phyloP scores from a whole-genome alignment of 495 filamentous ascomycete genomes.

The Penicillium arizonense region DNA sequence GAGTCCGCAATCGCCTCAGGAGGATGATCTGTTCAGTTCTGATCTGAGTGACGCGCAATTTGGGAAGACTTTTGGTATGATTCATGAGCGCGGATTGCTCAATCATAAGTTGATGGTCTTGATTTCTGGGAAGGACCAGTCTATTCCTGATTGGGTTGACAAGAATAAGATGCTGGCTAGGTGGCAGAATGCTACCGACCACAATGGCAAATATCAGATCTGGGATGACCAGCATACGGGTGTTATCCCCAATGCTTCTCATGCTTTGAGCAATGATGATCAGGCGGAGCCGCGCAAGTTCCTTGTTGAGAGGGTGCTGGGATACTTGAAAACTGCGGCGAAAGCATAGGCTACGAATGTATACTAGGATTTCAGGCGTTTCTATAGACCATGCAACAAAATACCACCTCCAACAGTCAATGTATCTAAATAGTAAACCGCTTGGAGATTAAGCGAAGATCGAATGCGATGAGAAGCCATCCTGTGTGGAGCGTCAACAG shows the following conservation, averaged over 20 bases:
- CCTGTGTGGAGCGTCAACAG: too few species aligned
- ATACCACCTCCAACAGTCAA: too few species aligned
- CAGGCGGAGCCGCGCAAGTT: slow-evolving; percentile 41
- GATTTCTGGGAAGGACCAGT: slow-evolving; percentile 68
- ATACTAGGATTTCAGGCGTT: background rate
- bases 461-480: too few species aligned
- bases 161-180: slow-evolving; percentile 57
- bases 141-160: slow-evolving; percentile 62
- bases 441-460: too few species aligned
- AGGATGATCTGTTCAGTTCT: slow-evolving; percentile 88
- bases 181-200: slow-evolving; percentile 61
- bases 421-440: too few species aligned
- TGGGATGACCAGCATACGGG: slow-evolving; percentile 41
- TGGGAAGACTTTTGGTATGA: slow-evolving; percentile 58
- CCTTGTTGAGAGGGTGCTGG: slow-evolving; percentile 36
- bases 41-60: slow-evolving; percentile 63
- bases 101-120: slow-evolving; percentile 49
- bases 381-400: too few species aligned
- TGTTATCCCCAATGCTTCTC: slow-evolving; percentile 44
- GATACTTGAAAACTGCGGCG: slow-evolving; percentile 21
- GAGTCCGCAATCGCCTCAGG: slow-evolving; percentile 51
- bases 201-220: slow-evolving; percentile 21
- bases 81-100: slow-evolving; percentile 53
- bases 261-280: slow-evolving; percentile 47
- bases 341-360: background rate